Percentiles rank a stretch among this genome's conserved stretches.
Conservation (phyloP, 2,329 filamentous ascomycete species). For the Ustilaginoidea virens region DNA sequence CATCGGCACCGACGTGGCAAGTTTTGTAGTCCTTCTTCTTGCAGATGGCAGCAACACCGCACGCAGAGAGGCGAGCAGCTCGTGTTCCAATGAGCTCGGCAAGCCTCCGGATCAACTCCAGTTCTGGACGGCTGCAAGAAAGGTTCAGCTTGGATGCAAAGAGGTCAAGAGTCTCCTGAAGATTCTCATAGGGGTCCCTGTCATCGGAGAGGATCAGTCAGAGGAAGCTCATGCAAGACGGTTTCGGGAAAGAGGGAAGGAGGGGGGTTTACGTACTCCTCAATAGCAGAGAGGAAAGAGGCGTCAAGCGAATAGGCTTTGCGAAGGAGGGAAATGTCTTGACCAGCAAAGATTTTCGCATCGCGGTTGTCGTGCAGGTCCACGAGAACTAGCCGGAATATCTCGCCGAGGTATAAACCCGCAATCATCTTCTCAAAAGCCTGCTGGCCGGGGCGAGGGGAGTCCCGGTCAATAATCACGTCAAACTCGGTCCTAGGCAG, state of each 20-base stretch:
- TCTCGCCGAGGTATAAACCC: constrained; percentile 83
- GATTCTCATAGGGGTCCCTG: constrained; percentile 87
- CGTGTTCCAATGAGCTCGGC: constrained; percentile 92
- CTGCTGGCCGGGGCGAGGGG: constrained; percentile 84
- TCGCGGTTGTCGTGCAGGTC: constrained; percentile 71
- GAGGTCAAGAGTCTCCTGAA: constrained; percentile 73
- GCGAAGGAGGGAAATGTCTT: constrained; percentile 66
- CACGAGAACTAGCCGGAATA: constrained; percentile 76
- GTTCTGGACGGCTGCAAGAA: constrained; percentile 55
- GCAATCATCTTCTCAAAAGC: constrained; percentile 98
- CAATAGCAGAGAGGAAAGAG: constrained; percentile 83
- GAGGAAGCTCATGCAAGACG: not conserved
- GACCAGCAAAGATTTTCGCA: constrained; percentile 67
- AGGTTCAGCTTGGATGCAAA: constrained; percentile 66
- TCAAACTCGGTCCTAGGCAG: constrained; percentile 80
- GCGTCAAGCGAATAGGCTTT: constrained; percentile 84
- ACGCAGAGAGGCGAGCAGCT: constrained; percentile 81
- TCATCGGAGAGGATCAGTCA: not conserved
- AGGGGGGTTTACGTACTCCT: constrained; percentile 46
- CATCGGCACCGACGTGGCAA: constrained; percentile 92
- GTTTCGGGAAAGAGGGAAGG: too few species aligned
- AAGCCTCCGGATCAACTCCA: constrained; percentile 76
- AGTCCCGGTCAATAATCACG: constrained; percentile 74
- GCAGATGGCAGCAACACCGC: constrained; percentile 90
- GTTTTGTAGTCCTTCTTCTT: constrained; percentile 83